These are phyloP conservation scores for Fragaria ananassa DNA, from an alignment of 306 rosid genomes.

Conservation along the genomic window DNA sequence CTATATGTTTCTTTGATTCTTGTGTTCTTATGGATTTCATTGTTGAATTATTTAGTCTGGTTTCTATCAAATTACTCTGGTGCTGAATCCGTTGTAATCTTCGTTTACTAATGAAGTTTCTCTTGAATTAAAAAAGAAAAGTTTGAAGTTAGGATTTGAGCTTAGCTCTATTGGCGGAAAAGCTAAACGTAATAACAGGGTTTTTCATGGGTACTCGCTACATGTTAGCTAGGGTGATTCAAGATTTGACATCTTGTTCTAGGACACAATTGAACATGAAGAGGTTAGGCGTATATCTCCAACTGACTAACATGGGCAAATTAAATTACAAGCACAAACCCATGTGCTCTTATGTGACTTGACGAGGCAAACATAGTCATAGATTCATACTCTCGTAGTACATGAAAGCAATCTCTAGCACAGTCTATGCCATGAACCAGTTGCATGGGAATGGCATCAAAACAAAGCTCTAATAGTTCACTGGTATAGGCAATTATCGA, in stretches of 20 bases:
- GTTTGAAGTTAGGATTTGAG: background rate
- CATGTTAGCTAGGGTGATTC: background rate
- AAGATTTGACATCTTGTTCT: background rate
- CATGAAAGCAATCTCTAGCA: conserved; percentile 30
- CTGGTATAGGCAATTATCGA: conserved; percentile 29
- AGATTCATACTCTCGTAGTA: background rate
- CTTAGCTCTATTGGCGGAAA: background rate
- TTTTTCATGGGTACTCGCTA: background rate
- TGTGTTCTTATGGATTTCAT: too few species aligned
- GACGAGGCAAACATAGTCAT: conserved; percentile 33
- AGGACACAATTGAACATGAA: background rate
- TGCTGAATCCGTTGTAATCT: too few species aligned
- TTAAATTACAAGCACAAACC: conserved; percentile 20
- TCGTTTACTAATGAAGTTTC: too few species aligned
- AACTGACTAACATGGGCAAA: background rate
- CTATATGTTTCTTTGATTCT: too few species aligned
- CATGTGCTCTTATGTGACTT: conserved; percentile 45
- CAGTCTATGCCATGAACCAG: conserved; percentile 40
- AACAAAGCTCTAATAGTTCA: conserved; percentile 23
- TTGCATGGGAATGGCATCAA: conserved; percentile 44
- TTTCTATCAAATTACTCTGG: too few species aligned
- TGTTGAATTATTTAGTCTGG: too few species aligned
- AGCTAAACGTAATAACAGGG: background rate
- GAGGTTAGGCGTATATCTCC: background rate
- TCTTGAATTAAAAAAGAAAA: too few species aligned